These are phyloP conservation scores for Amphicarpaea edgeworthii DNA, from an alignment of 306 rosid genomes.

Conservation along the genomic window DNA sequence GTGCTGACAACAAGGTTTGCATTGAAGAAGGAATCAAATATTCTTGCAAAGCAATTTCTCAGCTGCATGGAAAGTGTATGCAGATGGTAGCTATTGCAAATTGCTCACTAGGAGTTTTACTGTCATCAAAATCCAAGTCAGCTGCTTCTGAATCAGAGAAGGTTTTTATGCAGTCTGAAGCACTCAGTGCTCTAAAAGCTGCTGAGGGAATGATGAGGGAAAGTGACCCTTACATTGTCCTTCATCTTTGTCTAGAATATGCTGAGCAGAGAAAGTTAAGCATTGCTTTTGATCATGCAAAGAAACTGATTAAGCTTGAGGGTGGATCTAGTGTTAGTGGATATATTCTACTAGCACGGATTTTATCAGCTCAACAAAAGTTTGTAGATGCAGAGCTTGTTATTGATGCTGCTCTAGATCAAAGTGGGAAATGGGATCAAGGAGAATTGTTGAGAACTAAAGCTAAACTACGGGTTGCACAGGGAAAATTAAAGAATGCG, in stretches of 20 bases:
- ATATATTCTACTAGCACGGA: slow-evolving; percentile 73
- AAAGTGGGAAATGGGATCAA: slow-evolving; percentile 91
- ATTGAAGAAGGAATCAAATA: slow-evolving; percentile 72
- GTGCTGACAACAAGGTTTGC: slow-evolving; percentile 64
- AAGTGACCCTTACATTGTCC: slow-evolving; percentile 68
- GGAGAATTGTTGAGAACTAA: slow-evolving; percentile 83
- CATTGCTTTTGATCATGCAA: slow-evolving; percentile 73
- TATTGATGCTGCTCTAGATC: slow-evolving; percentile 83
- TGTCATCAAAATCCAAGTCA: slow-evolving; percentile 67
- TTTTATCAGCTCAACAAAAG: slow-evolving; percentile 82
- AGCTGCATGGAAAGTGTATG: slow-evolving; percentile 64
- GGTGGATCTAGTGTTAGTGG: slow-evolving; percentile 70
- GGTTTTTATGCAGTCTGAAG: slow-evolving; percentile 66
- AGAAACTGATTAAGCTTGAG: slow-evolving; percentile 67
- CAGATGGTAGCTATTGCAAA: slow-evolving; percentile 64
- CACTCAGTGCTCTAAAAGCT: slow-evolving; percentile 63
- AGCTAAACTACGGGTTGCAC: slow-evolving; percentile 86
- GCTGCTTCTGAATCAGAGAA: slow-evolving; percentile 75
- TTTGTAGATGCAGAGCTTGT: slow-evolving; percentile 80
- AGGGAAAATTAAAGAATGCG: slow-evolving; percentile 74
- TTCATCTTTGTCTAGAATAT: slow-evolving; percentile 83
- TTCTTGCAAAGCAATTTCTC: slow-evolving; percentile 62
- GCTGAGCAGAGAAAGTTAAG: slow-evolving; percentile 88
- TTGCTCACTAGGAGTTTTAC: slow-evolving; percentile 77
- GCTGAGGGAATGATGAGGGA: slow-evolving; percentile 68